Base-by-base conservation (phyloP, 805 yeast genomes). In the Spathaspora girioi region DNA sequence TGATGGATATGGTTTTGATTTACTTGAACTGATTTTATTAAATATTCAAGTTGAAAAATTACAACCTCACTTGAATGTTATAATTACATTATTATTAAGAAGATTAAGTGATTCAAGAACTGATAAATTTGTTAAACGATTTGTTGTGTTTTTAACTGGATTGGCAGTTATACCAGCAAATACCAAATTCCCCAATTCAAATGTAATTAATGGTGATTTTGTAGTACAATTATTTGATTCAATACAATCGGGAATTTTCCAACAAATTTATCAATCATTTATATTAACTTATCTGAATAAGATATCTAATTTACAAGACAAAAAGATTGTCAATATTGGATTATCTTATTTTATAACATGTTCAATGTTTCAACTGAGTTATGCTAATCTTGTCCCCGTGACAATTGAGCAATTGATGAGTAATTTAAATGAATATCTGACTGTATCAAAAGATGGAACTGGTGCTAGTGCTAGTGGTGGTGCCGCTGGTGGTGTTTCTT, bases 1-100 rank as follows among this genome's bases (percentile, higher is more conserved):
- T 60, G 98, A 94, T 60, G 70, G 70, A 38, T 79, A 82, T 60
- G 98, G 97, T 1, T 87, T 94, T 67, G 98, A 94, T 51, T 71
- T 94, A 43, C 69, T 94, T 44, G 92, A 88, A 63, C 71, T 78
- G 2, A 84, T 94, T 46, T 66, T 93, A 43, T 61, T 81, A 43
- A 68, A 77, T 52, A 69, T 90, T 44, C 84, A 89, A 5, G 59
- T 82, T 43, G 64, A 62, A 0, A 56, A 65, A 3, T 65, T 92
- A 46, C 67, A 77, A 42, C 79, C 77, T 9, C 89, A 76, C 59
- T 64, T 86, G 52, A 83, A 82, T 51, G 89, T 90, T 62, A 80
- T 94, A 53, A 90, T 93, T 0, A 76, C 86, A 38, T 72, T 96
- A 49, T 67, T 96, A 35, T 71, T 94, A 57, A 88, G 90, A 56